Evolutionary conservation across 805 yeast species (phyloP).

Genomic region (Metschnikowia baotianmanensis): DNA sequence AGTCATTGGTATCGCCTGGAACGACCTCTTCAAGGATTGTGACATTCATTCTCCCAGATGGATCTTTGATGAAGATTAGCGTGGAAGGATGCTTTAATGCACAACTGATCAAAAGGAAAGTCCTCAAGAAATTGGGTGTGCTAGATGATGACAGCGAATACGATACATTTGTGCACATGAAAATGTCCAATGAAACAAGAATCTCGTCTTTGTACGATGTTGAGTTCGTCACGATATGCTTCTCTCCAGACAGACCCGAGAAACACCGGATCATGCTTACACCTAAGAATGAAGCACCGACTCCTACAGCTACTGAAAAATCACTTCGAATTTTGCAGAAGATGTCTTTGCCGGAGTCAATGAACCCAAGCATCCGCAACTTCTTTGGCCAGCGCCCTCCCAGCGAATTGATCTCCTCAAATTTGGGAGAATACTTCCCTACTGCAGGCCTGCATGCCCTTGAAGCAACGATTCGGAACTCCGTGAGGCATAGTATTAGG

Average conservation of each 20-base stretch:
- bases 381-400: slow-evolving; percentile 92
- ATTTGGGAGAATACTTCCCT: slow-evolving; percentile 89
- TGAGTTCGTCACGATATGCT: slow-evolving; percentile 79
- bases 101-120: slow-evolving; percentile 68
- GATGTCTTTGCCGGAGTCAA: slow-evolving; percentile 17
- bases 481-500: slow-evolving; percentile 75
- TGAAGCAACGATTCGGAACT: slow-evolving; percentile 77
- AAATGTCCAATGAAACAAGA: slow-evolving; percentile 13
- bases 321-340: slow-evolving; percentile 45
- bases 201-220: slow-evolving; percentile 62
- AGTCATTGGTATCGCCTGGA: slow-evolving; percentile 1
- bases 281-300: slow-evolving; percentile 60
- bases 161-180: slow-evolving; percentile 58
- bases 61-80: slow-evolving; percentile 63
- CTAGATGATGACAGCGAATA: slow-evolving; percentile 46
- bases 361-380: slow-evolving; percentile 33
- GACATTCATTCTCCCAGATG: slow-evolving; percentile 73
- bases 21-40: slow-evolving; percentile 27
- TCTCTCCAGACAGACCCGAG: slow-evolving; percentile 67
- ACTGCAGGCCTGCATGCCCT: slow-evolving; percentile 68
- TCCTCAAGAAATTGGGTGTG: slow-evolving; percentile 56
- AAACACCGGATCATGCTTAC: slow-evolving; percentile 71
- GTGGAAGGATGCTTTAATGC: slow-evolving; percentile 81
- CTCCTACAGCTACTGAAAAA: slow-evolving; percentile 54
- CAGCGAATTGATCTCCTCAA: slow-evolving; percentile 84